Conservation (phyloP, 148 eudicot genomes). For the Arctostaphylos glauca region DNA sequence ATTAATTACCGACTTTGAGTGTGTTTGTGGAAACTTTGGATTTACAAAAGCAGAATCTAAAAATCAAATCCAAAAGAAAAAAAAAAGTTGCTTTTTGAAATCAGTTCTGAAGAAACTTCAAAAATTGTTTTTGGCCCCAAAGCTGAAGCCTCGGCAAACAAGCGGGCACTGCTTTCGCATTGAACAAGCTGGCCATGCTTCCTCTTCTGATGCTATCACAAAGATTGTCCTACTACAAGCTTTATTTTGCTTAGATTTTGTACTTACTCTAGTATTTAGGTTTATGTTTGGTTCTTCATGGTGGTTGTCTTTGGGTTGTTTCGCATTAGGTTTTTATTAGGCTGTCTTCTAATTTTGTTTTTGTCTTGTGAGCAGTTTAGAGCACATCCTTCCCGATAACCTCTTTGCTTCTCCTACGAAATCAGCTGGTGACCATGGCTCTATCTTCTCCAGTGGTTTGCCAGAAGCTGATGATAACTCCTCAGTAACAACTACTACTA, state of each 20-base stretch:
- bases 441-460: constrained; percentile 33
- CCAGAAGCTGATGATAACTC: constrained; percentile 33
- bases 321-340: not conserved
- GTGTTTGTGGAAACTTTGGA: not conserved
- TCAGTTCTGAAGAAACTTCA: not conserved
- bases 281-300: not conserved
- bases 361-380: constrained; percentile 53
- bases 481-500: constrained; percentile 11
- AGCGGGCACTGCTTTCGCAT: not conserved
- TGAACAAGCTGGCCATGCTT: too few species aligned
- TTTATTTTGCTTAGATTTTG: not conserved
- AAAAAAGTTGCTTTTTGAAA: not conserved
- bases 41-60: not conserved
- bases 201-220: not conserved
- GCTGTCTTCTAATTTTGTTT: not conserved
- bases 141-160: not conserved
- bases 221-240: not conserved
- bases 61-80: not conserved
- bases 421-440: constrained; percentile 36
- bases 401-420: constrained; percentile 86
- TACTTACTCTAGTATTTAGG: not conserved
- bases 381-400: constrained; percentile 78
- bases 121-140: not conserved
- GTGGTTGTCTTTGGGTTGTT: not conserved
- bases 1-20: not conserved